Evolutionary conservation across 1,139 yeast genomes (phyloP), one percentile per base, ranked within the genome.

Genomic region (Geotrichum candidum): DNA sequence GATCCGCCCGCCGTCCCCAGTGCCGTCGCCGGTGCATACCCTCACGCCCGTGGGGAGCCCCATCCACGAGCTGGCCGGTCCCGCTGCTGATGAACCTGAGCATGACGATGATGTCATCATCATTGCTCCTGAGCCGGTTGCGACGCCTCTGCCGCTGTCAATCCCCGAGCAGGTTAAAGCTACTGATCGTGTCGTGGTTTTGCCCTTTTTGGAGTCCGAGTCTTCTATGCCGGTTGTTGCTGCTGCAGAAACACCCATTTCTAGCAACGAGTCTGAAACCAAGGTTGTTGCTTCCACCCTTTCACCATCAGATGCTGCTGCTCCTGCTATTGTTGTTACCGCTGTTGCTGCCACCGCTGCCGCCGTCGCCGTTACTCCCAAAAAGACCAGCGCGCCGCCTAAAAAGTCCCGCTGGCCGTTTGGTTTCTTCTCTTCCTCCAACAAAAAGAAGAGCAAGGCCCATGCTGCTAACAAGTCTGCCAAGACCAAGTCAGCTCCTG

Each of bases 361-460:
- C 4, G n/a, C 54, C 2, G 35, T 9, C 23, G 33, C 53, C n/a
- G 46, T 22, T 11, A 48, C 13, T 10, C 52, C 25, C 29, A 50
- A 50, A 23, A 50, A 50, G 22, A 9, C 25, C 9, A 27, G 7
- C 2, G 46, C 46, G 15, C 22, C 46, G 7, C 46, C 46, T 22
- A 41, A 23, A 23, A 59, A 59, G 51, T 59, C 54, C 27, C 56
- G 61, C 3, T 59, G 61, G 61, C 46, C 56, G 10, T 52, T 59
- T 13, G 58, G 54, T 23, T 18, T 55, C 7, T 52, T 59, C 11
- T 59, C 57, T 25, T 15, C 41, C 2, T 4, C 38, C 15, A 29
- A n/a, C 41, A 27, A 33, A 18, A 53, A 57, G 29, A 27, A 38
- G n/a, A 50, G 53, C 53, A 46, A 57, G 11, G 41, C 18, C 3